Base-by-base conservation (phyloP, 495 filamentous ascomycete genomes). In the Penicillium lagena region DNA sequence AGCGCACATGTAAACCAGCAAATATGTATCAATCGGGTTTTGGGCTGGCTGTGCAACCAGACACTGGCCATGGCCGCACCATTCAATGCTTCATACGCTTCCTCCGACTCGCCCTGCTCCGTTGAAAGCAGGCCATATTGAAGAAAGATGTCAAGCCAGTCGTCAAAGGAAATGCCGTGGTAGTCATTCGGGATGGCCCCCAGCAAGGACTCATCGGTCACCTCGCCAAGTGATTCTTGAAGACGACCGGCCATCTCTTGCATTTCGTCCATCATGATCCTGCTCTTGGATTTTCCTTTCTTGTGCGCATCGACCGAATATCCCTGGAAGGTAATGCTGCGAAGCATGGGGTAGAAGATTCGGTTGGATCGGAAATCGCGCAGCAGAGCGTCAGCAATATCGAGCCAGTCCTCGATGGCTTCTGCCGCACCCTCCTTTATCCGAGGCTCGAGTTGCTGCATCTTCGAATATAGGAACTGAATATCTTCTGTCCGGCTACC, bases 121-220 rank as follows among this genome's bases (percentile, higher is more conserved):
- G 90, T 84, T 2, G 88, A 76, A 12, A 77, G 66, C 31, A 96
- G 72, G 9, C 88, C 85, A 58, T 93, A 94, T 53, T 90, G 80
- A 36, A 90, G 76, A 58, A 97, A 94, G n/a, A 95, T 76, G 44
- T 94, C 85, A 4, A 95, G 77, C 93, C 93, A 98, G 27, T 78
- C 71, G 39, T 80, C 71, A 54, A 96, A 95, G 0, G 78, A 54
- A 35, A 97, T 86, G 7, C 83, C 86, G 45, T 86, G 80, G 59
- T 93, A 95, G 11, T 80, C 76, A 35, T 70, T 70, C 30, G 79
- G 85, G 37, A 79, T 72, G 14, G 54, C 58, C 12, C 50, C 60
- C 29, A 58, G 56, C 4, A 61, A 37, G 28, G 54, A 51, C 31
- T 64, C 62, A 12, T 69, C 65, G 9, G 50, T 1, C 12, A 48